Evolutionary conservation across 371 early-diverging fungal genomes (phyloP).

Genomic region (Rhizopus stolonifer): DNA sequence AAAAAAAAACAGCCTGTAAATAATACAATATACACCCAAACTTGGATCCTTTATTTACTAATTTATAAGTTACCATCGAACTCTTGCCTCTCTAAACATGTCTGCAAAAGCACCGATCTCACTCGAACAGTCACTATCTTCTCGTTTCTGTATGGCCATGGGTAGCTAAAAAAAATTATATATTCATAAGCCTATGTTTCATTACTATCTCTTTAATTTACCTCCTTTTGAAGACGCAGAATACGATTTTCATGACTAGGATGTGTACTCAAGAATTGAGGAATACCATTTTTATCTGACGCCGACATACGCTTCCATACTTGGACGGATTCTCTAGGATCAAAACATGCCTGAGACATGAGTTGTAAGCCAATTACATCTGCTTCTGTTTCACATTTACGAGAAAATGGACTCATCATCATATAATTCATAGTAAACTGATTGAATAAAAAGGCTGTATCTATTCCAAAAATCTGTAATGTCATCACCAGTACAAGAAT

Average conservation of each 20-base stretch:
- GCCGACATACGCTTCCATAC: constrained; percentile 64
- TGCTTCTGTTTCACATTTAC: constrained; percentile 91
- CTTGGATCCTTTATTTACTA: too few species aligned
- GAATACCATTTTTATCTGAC: constrained; percentile 22
- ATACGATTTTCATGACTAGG: constrained; percentile 78
- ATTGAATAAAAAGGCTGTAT: constrained; percentile 53
- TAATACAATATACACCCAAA: too few species aligned
- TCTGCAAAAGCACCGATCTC: constrained; percentile 32
- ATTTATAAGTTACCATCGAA: constrained; percentile 45
- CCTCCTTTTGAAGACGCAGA: constrained; percentile 58
- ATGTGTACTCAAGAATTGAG: constrained; percentile 85
- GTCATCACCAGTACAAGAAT: constrained; percentile 52
- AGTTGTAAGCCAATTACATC: constrained; percentile 85
- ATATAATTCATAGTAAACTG: constrained; percentile 56
- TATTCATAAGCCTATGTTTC: not conserved
- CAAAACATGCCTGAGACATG: constrained; percentile 92
- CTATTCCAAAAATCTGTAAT: constrained; percentile 42
- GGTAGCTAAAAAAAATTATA: constrained; percentile 23
- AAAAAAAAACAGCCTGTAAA: too few species aligned
- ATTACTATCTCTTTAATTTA: too few species aligned
- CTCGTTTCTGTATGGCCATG: constrained; percentile 30
- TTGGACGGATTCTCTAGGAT: constrained; percentile 75
- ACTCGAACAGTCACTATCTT: constrained; percentile 39
- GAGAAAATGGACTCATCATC: constrained; percentile 79
- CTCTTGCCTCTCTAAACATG: constrained; percentile 33